phyloP scores from a whole-genome alignment of 2,329 filamentous ascomycete genomes.

The Phyllachora maydis region DNA sequence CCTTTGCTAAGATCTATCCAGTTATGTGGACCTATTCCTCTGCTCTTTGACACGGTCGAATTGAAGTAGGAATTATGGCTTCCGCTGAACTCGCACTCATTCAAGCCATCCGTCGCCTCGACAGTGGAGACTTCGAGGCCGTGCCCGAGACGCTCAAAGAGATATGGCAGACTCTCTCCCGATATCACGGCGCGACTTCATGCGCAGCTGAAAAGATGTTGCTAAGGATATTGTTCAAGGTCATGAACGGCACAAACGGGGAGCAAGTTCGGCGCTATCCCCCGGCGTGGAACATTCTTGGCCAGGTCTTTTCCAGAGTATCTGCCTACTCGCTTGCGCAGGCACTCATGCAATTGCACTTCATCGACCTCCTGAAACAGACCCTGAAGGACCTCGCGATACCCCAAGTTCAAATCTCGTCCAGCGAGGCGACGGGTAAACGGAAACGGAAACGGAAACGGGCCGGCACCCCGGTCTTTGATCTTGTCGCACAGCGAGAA shows the following conservation, averaged over 20 bases:
- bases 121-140: constrained; percentile 23
- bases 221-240: constrained; percentile 41
- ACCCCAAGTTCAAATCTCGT: constrained; percentile 10
- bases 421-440: constrained; percentile 6
- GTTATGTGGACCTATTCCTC: too few species aligned
- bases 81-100: constrained; percentile 17
- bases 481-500: constrained; percentile 17
- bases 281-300: constrained; percentile 39
- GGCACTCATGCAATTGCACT: constrained; percentile 48
- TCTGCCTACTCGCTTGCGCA: constrained; percentile 49
- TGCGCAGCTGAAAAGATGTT: constrained; percentile 35
- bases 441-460: constrained; percentile 28
- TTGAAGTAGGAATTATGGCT: too few species aligned
- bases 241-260: constrained; percentile 28
- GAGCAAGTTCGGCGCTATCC: constrained; percentile 34
- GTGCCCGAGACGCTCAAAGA: constrained; percentile 24
- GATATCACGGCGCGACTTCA: constrained; percentile 18
- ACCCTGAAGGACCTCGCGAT: constrained; percentile 37
- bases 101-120: constrained; percentile 30
- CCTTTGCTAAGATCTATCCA: too few species aligned
- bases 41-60: too few species aligned
- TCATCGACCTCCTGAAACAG: constrained; percentile 43
- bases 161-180: constrained; percentile 26
- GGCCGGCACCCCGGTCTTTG: constrained; percentile 13
- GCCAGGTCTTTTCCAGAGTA: constrained; percentile 39